Base-by-base conservation (phyloP, 495 filamentous ascomycete species). In the Daldinia vernicosa region DNA sequence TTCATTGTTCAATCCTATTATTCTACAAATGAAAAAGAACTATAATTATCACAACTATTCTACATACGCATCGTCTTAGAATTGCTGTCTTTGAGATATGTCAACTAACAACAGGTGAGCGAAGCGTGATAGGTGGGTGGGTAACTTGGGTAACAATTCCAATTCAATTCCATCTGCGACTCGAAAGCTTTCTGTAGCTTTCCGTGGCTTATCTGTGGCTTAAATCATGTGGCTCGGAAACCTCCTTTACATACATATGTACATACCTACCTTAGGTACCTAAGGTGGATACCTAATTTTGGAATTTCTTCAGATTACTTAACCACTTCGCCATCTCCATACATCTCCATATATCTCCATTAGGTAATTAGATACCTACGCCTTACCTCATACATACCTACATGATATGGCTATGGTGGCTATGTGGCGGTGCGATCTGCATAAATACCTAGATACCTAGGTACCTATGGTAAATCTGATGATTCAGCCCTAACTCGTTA, bases 401-500 rank as follows among this genome's bases (percentile, higher is more conserved):
- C 15, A 33, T 56, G 17, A 56, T 57, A 19, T 40, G 54, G 54
- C 54, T 57, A 33, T 55, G 19, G 54, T 57, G 54, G 54, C 54
- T 19, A 33, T 6, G 50, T 30, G 50, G 50, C 50, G 24, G 24
- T 27, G 27, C 17, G 43, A 47, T 47, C 43, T 53, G 8, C 11
- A 28, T 15, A 7, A 3, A 8, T 51, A n/a, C 14, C 11, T 19
- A 47, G 40, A n/a, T n/a, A n/a, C n/a, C n/a, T n/a, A n/a, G n/a
- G n/a, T n/a, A n/a, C n/a, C n/a, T n/a, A n/a, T n/a, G n/a, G 40
- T 47, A 47, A n/a, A 0, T 24, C 3, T n/a, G 27, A 27, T 63
- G 56, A 63, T 70, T 74, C 71, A 74, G 71, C 71, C 70, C 70
- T 72, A 72, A 50, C 59, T 63, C 45, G 63, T 37, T 55, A n/a